Evolutionary conservation across 306 rosid genomes (phyloP), one percentile per base, ranked within the genome.

Genomic region (Trifolium fragiferum): DNA sequence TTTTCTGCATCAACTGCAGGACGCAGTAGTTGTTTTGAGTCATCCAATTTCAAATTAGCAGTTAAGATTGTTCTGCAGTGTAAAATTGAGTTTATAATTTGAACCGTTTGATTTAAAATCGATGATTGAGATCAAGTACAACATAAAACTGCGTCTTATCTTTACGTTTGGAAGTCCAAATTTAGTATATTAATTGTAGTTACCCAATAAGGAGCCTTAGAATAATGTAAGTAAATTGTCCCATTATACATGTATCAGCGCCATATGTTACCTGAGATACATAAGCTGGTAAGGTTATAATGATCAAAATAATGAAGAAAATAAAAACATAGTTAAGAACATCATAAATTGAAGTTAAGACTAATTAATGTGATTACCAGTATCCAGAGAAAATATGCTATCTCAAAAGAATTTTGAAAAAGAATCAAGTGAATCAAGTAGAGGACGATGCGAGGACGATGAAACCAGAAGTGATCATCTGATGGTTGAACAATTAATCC

Each of bases 341-440:
- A 33, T 6, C 15, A 37, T 14, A 63, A 79, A 58, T 65, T 32
- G 59, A 60, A 50, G 30, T 11, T 32, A 7, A 57, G 63, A 57
- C 18, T 12, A 3, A 60, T 3, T 38, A 63, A 46, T 12, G 41
- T 60, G 70, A 86, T 76, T 84, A 93, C 97, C 97, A 72, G 81
- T 55, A 89, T 91, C 98, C 98, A 93, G 78, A 93, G 84, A 71
- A 93, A 91, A 50, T 88, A 91, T 14, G 92, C 91, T 2, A 93
- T 91, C 88, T 93, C 98, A 23, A 93, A 93, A 80, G 98, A 83
- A 61, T 93, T 93, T 85, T 93, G 98, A 88, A 93, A 91, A 74
- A 93, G 98, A 82, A 88, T 93, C 44, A 93, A 75, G 76, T 91
- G 98, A 73, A 93, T 88, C 86, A 93, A 81, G 88, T 88, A 86